phyloP scores from a whole-genome alignment of 2,329 filamentous ascomycete species.

The Aspergillus brunneoviolaceus region DNA sequence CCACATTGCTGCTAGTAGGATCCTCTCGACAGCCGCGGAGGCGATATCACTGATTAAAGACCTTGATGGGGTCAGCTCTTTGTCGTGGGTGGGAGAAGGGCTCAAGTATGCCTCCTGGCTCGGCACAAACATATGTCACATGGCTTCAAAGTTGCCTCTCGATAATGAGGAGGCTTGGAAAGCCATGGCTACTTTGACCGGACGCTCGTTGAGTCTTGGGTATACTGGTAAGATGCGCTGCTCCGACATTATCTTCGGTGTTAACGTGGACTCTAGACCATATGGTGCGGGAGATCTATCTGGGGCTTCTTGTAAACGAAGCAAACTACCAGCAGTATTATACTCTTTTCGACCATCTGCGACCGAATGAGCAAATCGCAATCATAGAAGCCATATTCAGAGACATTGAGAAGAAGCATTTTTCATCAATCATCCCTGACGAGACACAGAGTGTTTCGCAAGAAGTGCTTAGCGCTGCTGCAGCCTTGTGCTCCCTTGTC shows the following conservation, averaged over 20 bases:
- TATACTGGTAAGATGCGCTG: constrained; percentile 59
- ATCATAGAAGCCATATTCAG: constrained; percentile 48
- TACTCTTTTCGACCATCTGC: constrained; percentile 44
- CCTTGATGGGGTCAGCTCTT: constrained; percentile 22
- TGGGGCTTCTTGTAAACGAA: constrained; percentile 33
- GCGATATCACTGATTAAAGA: constrained; percentile 44
- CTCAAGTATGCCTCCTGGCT: constrained; percentile 70
- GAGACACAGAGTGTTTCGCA: constrained; percentile 10
- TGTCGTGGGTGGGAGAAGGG: constrained; percentile 65
- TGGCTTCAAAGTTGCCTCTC: constrained; percentile 45
- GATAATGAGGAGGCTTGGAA: constrained; percentile 32
- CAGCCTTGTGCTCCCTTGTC: constrained; percentile 56
- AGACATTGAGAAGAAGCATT: constrained; percentile 44
- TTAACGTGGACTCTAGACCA: constrained; percentile 35
- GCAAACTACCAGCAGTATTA: constrained; percentile 32
- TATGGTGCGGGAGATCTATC: constrained; percentile 42
- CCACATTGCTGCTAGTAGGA: constrained; percentile 59
- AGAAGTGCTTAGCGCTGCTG: constrained; percentile 55
- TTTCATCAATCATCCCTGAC: constrained; percentile 25
- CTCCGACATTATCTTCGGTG: background rate
- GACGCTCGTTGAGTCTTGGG: constrained; percentile 67
- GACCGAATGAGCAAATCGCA: constrained; percentile 50
- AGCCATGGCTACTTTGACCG: constrained; percentile 47
- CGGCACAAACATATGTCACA: constrained; percentile 58
- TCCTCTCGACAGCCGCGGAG: constrained; percentile 60